These are phyloP conservation scores for Starmerella riodocensis DNA, from an alignment of 805 yeast species.

Conservation along the genomic window DNA sequence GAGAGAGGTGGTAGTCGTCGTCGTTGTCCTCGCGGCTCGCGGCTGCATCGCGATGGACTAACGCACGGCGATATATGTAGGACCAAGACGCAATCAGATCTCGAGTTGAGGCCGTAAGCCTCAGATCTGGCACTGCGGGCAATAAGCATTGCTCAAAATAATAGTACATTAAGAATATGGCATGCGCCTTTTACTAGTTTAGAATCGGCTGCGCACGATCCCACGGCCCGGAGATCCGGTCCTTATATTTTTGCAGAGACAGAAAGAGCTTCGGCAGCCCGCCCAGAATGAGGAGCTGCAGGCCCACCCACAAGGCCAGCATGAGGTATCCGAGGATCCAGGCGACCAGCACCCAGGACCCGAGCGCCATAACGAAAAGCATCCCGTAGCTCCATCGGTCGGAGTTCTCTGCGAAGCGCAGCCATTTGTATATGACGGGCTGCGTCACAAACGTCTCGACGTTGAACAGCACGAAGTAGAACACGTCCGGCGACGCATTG, in stretches of 20 bases:
- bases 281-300: slow-evolving; percentile 38
- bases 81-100: too few relatives aligned
- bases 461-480: slow-evolving; percentile 65
- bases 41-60: too few relatives aligned
- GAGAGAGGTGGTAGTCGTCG: too few relatives aligned
- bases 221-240: slow-evolving; percentile 86
- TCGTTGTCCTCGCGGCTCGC: too few relatives aligned
- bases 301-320: slow-evolving; percentile 37
- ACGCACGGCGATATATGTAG: too few relatives aligned
- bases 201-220: slow-evolving; percentile 61
- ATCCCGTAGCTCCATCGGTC: slow-evolving; percentile 23
- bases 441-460: slow-evolving; percentile 58
- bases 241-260: slow-evolving; percentile 62
- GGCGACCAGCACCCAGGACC: slow-evolving; percentile 16
- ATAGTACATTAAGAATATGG: too few relatives aligned
- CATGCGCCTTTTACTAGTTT: background rate
- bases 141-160: too few relatives aligned
- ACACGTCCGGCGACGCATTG: slow-evolving; percentile 58
- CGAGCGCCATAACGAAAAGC: slow-evolving; percentile 15
- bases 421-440: slow-evolving; percentile 54
- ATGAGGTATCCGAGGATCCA: slow-evolving; percentile 29
- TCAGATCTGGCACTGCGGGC: too few relatives aligned
- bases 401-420: slow-evolving; percentile 31
- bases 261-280: slow-evolving; percentile 60
- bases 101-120: too few relatives aligned